Evolutionary conservation across 345 rosid species (phyloP).

Genomic region (Moricandia moricandioides): DNA sequence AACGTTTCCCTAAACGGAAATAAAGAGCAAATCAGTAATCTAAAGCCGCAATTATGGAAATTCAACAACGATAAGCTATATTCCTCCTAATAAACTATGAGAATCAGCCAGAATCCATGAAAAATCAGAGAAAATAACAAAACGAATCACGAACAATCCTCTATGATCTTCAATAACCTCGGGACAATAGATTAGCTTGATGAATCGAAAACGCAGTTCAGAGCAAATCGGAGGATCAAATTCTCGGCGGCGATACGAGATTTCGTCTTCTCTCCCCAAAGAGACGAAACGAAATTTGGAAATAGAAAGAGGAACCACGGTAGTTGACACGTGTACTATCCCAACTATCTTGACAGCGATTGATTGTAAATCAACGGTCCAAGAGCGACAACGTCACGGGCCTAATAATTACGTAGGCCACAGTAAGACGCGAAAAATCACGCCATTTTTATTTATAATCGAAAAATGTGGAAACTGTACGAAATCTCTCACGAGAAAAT

Average conservation of each 20-base stretch:
- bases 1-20: neutral
- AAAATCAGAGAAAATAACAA: neutral
- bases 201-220: neutral
- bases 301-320: neutral
- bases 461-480: neutral
- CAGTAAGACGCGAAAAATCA: neutral
- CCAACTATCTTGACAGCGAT: slow-evolving; percentile 20
- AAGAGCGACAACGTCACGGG: slow-evolving; percentile 20
- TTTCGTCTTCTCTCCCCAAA: neutral
- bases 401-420: slow-evolving; percentile 9
- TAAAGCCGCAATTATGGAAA: neutral
- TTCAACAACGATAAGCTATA: neutral
- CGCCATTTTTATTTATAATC: neutral
- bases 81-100: too few relatives aligned
- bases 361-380: slow-evolving; percentile 27
- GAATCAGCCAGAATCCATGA: neutral
- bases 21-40: neutral
- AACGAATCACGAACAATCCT: neutral
- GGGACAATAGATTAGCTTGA: neutral
- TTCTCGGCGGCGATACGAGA: slow-evolving; percentile 1
- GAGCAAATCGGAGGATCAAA: neutral
- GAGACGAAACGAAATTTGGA: neutral
- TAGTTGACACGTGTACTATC: slow-evolving; percentile 26
- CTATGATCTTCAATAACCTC: neutral
- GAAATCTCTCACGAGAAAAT: neutral